Base-by-base conservation (phyloP, 306 rosid genomes). In the Cicer chorassanicum region DNA sequence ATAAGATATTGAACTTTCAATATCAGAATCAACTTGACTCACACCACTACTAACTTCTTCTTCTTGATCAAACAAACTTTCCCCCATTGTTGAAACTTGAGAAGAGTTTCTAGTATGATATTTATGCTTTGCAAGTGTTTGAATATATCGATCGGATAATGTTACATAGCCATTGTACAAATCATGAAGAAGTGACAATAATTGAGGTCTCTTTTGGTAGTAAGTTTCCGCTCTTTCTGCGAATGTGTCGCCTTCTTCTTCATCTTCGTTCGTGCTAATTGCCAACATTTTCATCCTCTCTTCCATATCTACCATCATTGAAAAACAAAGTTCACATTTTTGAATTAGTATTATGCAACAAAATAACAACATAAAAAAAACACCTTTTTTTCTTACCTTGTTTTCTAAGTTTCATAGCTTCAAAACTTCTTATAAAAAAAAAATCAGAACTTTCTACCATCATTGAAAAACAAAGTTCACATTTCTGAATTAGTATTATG, bases 181-280 rank as follows among this genome's bases (percentile, higher is more conserved):
- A 49, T 95, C 98, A 42, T 90, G 92, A 15, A 95, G 84, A 16
- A 95, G 86, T 19, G 89, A 72, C 29, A 90, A 82, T 5, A 95
- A 85, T 78, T 89, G 98, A 51, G 99, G 99, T n/a, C 97, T 91
- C 66, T 87, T 88, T 54, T 85, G 91, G 72, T 92, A 95, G 83
- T 95, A 95, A 67, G 87, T 82, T 51, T 95, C 97, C 5, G 99
- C 99, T 16, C 99, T 90, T 75, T 95, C 91, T 0, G 96, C 90
- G 50, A 95, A 95, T 1, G 90, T 86, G 63, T 92, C 97, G 5
- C 93, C 93, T 4, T 9, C 15, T 3, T 84, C 75, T 70, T 76
- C 87, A 6, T 88, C 87, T 77, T 84, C 90, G 15, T 8, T 19
- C 7, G 80, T 43, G 73, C 80, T 81, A 14, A 77, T 50, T 16